Conservation (phyloP, 148 eudicot species). For the Fallopia convolvulus region DNA sequence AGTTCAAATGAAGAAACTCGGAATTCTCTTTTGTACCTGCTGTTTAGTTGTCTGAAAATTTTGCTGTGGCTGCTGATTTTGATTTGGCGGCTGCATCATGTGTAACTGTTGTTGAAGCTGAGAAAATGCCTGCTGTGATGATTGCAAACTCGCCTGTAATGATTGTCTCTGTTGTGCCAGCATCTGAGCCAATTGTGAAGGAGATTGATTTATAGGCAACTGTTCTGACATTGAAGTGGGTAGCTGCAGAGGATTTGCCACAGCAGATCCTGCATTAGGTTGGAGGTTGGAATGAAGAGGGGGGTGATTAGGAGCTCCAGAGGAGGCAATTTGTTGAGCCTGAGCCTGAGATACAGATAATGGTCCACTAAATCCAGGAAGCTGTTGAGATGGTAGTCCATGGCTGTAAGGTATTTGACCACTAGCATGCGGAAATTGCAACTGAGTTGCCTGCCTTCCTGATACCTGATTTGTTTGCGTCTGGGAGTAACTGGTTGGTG, state of each 20-base stretch:
- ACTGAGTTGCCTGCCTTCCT: slow-evolving; percentile 36
- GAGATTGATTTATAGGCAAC: slow-evolving; percentile 45
- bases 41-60: slow-evolving; percentile 47
- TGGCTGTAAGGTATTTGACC: slow-evolving; percentile 43
- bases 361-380: slow-evolving; percentile 30
- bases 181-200: slow-evolving; percentile 88
- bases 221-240: slow-evolving; percentile 34
- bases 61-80: slow-evolving; percentile 42
- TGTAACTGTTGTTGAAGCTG: slow-evolving; percentile 91
- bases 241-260: slow-evolving; percentile 38
- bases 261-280: slow-evolving; percentile 28
- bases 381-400: slow-evolving; percentile 36
- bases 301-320: slow-evolving; percentile 30
- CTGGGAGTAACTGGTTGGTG: slow-evolving; percentile 35
- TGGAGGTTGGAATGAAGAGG: slow-evolving; percentile 23
- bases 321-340: slow-evolving; percentile 36
- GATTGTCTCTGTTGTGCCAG: slow-evolving; percentile 85
- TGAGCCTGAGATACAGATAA: slow-evolving; percentile 37
- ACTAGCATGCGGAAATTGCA: slow-evolving; percentile 29
- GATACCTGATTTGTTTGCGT: slow-evolving; percentile 29
- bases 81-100: slow-evolving; percentile 76
- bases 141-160: slow-evolving; percentile 81
- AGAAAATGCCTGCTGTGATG: slow-evolving; percentile 76
- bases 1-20: no score
- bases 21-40: slow-evolving; percentile 35